Evolutionary conservation across 1,284 basidiomycete genomes (phyloP), one percentile per base, ranked within the genome.

Genomic region (Rhodofomes roseus): DNA sequence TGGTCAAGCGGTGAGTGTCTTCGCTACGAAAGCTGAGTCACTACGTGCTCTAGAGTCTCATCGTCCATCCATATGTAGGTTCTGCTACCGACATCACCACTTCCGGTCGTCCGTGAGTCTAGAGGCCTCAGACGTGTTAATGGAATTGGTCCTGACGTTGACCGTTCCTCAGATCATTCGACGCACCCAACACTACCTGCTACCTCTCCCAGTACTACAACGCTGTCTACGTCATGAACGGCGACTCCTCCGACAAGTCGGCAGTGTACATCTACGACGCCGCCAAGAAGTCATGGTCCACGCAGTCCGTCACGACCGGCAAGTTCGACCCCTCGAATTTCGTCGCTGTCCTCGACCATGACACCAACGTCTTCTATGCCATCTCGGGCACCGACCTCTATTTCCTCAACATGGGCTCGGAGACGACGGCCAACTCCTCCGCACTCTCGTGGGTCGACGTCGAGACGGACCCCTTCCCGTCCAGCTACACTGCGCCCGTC

Each of bases 311-410:
- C 22, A 80, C 74, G 7, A 63, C 78, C 0, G 81, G 80, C 61
- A 72, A 67, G 43, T 85, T 89, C 66, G 82, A 90, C 70, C 77
- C 81, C 2, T 69, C 77, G 1, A 78, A 78, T 34, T 86, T 83
- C 65, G 76, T 75, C 29, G 79, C 89, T 29, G 85, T 95, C 62
- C 82, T 95, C 41, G 93, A 96, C 75, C 93, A 95, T 66, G 93
- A 95, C 74, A 95, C 93, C 56, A 93, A 94, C 62, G 83, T 88
- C 61, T 87, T 95, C 76, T 89, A 90, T 70, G 86, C 85, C 1
- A 72, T 90, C 59, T 86, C 85, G 8, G 74, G 81, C 1, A 81
- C 79, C 48, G 82, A 81, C 60, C 61, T 91, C 22, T 93, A 78
- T 70, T 81, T 81, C 62, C 78, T 94, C 39, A 82, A 93, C 71